These are phyloP conservation scores for Wickerhamomyces tratensis DNA, from an alignment of 805 yeast genomes.

Conservation along the genomic window DNA sequence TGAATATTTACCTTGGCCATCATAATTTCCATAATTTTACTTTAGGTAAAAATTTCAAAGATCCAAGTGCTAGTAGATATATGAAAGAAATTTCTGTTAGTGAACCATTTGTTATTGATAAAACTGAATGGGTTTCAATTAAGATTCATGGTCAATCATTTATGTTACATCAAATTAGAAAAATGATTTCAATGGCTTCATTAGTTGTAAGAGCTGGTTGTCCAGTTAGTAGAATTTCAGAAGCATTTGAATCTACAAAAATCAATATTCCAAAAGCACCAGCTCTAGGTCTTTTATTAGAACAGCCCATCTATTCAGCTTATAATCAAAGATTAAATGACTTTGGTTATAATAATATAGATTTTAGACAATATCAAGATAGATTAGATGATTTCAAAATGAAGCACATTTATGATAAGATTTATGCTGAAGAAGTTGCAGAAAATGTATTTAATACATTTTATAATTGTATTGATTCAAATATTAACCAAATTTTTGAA, in stretches of 20 bases:
- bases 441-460: constrained; percentile 88
- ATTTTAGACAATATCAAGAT: constrained; percentile 51
- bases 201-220: constrained; percentile 79
- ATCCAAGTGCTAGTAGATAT: constrained; percentile 74
- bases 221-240: constrained; percentile 64
- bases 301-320: constrained; percentile 85
- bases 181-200: constrained; percentile 95
- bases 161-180: constrained; percentile 96
- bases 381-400: constrained; percentile 82
- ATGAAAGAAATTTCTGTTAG: constrained; percentile 75
- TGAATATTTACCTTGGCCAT: constrained; percentile 71
- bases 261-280: constrained; percentile 97
- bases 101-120: constrained; percentile 86
- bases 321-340: constrained; percentile 63
- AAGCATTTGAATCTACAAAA: constrained; percentile 66
- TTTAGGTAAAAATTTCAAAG: constrained; percentile 70
- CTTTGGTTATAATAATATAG: constrained; percentile 70
- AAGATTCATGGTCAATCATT: constrained; percentile 97
- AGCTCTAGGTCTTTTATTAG: constrained; percentile 83
- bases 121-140: constrained; percentile 92
- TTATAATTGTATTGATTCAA: constrained; percentile 80
- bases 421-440: constrained; percentile 79
- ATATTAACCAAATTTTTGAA: constrained; percentile 41
- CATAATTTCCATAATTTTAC: constrained; percentile 92
- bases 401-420: constrained; percentile 84